These are phyloP conservation scores for Oenanthe javanica DNA, from an alignment of 140 eudicot species.

Conservation along the genomic window DNA sequence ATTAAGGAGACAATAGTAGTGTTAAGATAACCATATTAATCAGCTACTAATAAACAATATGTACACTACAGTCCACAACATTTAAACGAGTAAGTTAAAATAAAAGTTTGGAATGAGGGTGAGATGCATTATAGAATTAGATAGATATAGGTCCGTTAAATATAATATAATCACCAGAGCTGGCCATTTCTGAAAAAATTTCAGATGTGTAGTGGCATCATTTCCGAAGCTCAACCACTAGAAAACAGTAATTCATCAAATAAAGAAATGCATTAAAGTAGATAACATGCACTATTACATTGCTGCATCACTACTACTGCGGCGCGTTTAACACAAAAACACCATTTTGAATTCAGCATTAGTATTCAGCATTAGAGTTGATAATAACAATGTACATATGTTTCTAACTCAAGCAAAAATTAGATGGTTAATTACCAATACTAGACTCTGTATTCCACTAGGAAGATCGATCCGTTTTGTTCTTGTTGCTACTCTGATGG, in stretches of 20 bases:
- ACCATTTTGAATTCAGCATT: too few species aligned
- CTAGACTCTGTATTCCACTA: neutral
- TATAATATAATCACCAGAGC: neutral
- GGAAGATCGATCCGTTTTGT: conserved; percentile 7
- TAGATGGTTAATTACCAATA: neutral
- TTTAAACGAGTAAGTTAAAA: neutral
- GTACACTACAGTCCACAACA: neutral
- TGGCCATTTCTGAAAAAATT: conserved; percentile 4
- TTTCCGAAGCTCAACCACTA: conserved; percentile 13
- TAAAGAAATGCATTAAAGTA: conserved; percentile 10
- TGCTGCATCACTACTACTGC: neutral
- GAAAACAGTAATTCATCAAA: conserved; percentile 1
- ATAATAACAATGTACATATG: neutral
- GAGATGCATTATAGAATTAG: neutral
- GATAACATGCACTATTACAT: neutral
- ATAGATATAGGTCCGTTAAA: neutral
- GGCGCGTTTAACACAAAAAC: neutral
- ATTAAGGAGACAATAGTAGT: neutral
- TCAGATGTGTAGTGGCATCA: conserved; percentile 10
- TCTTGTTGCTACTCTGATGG: conserved; percentile 13
- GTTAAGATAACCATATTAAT: neutral
- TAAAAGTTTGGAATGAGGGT: neutral
- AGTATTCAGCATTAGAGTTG: neutral
- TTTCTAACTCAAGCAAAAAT: neutral
- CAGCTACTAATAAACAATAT: neutral